Evolutionary conservation across 2,329 filamentous ascomycete species (phyloP), one percentile per base, ranked within the genome.

Genomic region (Metarhizium brunneum): DNA sequence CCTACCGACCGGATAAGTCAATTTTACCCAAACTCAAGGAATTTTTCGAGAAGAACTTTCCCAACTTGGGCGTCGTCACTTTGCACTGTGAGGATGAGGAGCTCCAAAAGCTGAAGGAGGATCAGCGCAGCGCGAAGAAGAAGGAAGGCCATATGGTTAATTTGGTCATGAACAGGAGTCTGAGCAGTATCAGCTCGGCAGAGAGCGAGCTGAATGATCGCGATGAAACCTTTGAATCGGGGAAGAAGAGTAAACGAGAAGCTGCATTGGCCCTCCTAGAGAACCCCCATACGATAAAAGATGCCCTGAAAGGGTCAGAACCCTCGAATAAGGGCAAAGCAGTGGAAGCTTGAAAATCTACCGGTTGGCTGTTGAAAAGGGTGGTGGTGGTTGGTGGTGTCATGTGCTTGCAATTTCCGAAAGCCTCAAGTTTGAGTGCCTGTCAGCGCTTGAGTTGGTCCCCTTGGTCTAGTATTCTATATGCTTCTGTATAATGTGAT

Each of bases 1-100:
- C 92, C 0, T 97, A 97, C 69, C 83, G 92, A 0, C 92, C 92
- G 0, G 90, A 95, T 65, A 87, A 87, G 55, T 79, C 84, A 11
- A 77, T 89, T 10, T 79, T 97, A 1, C 88, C 88, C 0, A 68
- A 85, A 0, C 76, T 97, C 1, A 84, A 86, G 53, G 66, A 76
- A 11, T 95, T 90, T 66, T 71, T 97, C 2, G 73, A 84, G 36
- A 70, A 69, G 29, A 90, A 92, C 61, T 84, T 96, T 38, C 88
- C 89, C 0, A 90, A 89, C 0, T 73, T 97, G 1, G 83, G 87
- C 53, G 76, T 96, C 49, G 76, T 85, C 0, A 83, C 83, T 0
- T 81, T 92, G 62, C 87, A 91, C 66, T 95, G 89, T 73, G 89
- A 90, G 56, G 87, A 89, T 10, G 80, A 92, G 57, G 77, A 83